A percentile compares a stretch with the other conserved stretches of the same genome.
phyloP scores from a whole-genome alignment of 352 stramenopile species.

The Thalassiosira ordinaria region DNA sequence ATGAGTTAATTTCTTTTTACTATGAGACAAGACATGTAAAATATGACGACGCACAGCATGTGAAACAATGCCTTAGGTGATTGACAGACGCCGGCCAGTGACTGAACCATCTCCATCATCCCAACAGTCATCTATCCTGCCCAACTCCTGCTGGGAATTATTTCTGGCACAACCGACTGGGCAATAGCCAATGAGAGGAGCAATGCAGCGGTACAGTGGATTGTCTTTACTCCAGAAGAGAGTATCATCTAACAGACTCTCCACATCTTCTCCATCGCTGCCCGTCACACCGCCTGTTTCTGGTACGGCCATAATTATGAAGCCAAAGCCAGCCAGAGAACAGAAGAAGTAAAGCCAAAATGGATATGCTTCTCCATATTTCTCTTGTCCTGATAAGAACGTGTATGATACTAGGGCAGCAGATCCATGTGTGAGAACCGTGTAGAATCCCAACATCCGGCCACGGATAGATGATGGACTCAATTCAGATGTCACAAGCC shows the following conservation, averaged over 20 bases:
- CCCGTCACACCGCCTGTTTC: slow-evolving; percentile 66
- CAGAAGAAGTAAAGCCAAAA: slow-evolving; percentile 76
- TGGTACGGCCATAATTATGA: slow-evolving; percentile 70
- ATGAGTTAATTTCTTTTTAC: neutral
- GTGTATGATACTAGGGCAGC: slow-evolving; percentile 73
- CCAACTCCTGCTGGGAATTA: slow-evolving; percentile 30
- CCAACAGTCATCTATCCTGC: slow-evolving; percentile 57
- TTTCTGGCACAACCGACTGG: slow-evolving; percentile 12
- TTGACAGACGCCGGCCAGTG: neutral
- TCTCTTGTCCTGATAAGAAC: slow-evolving; percentile 65
- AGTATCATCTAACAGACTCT: slow-evolving; percentile 48
- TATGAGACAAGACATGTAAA: too few species aligned
- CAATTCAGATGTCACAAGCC: slow-evolving; percentile 76
- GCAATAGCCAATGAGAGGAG: slow-evolving; percentile 16
- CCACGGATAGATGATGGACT: slow-evolving; percentile 77
- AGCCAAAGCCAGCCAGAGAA: slow-evolving; percentile 58
- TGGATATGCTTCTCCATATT: slow-evolving; percentile 54
- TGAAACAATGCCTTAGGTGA: slow-evolving; percentile 7
- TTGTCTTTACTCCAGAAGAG: slow-evolving; percentile 52
- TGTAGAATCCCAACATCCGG: slow-evolving; percentile 71
- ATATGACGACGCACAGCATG: too few species aligned
- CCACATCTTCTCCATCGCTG: slow-evolving; percentile 45
- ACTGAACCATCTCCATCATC: slow-evolving; percentile 26
- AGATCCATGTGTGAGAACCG: slow-evolving; percentile 71
- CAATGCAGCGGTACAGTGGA: slow-evolving; percentile 18